A percentile compares a stretch with the other conserved stretches of the same genome.
These are phyloP conservation scores for Aspergillus egyptiacus DNA, from an alignment of 495 filamentous ascomycete genomes.

Conservation along the genomic window DNA sequence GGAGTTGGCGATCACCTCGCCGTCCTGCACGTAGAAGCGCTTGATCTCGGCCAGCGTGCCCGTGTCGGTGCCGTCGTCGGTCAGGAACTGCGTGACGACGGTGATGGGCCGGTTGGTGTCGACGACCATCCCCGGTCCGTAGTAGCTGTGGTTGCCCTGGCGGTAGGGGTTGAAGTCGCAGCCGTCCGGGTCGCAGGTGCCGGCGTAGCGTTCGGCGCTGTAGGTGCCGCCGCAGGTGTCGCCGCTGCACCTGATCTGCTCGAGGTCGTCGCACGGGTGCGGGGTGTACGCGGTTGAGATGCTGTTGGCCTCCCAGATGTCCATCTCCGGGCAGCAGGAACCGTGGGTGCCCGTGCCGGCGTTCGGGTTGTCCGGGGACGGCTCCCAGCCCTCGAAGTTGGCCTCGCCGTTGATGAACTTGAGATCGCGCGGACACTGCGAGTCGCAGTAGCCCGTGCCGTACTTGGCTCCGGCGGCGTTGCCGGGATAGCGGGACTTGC, in stretches of 20 bases:
- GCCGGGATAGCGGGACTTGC: slow-evolving; percentile 39
- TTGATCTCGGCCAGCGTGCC: slow-evolving; percentile 58
- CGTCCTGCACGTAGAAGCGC: slow-evolving; percentile 68
- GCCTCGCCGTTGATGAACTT: slow-evolving; percentile 65
- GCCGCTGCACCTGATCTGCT: slow-evolving; percentile 53
- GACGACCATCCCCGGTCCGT: slow-evolving; percentile 53
- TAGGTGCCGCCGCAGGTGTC: slow-evolving; percentile 49
- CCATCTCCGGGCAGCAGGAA: slow-evolving; percentile 69
- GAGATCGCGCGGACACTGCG: slow-evolving; percentile 59
- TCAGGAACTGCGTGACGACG: slow-evolving; percentile 67
- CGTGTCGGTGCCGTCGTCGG: slow-evolving; percentile 45
- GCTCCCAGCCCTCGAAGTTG: slow-evolving; percentile 56
- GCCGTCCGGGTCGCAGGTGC: slow-evolving; percentile 67
- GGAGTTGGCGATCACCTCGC: slow-evolving; percentile 55
- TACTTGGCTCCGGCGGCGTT: slow-evolving; percentile 67
- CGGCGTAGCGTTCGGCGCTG: slow-evolving; percentile 37
- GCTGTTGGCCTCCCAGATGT: slow-evolving; percentile 69
- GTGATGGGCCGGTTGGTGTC: slow-evolving; percentile 60
- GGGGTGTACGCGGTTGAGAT: slow-evolving; percentile 53
- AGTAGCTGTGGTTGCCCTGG: slow-evolving; percentile 57
- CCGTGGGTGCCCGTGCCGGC: slow-evolving; percentile 54
- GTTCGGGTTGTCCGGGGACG: slow-evolving; percentile 54
- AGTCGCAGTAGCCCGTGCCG: slow-evolving; percentile 74
- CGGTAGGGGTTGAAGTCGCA: slow-evolving; percentile 78
- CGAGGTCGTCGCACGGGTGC: slow-evolving; percentile 55